phyloP scores from a whole-genome alignment of 768 basidiomycete species.

The Termitomyces titanicus region DNA sequence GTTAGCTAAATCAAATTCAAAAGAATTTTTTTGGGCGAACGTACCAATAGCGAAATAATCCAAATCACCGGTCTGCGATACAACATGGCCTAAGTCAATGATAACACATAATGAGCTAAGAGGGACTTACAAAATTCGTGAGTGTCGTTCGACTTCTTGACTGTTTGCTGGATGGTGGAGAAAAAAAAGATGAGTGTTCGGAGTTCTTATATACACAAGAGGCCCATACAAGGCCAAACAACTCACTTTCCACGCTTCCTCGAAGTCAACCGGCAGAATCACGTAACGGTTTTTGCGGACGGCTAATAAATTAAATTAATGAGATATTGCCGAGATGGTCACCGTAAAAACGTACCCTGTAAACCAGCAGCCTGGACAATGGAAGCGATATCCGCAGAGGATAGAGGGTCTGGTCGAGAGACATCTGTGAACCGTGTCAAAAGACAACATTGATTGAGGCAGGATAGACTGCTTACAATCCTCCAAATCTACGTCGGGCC shows the following conservation, averaged over 20 bases:
- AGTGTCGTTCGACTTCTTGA: slow-evolving; percentile 95
- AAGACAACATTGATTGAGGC: not conserved
- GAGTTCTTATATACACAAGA: slow-evolving; percentile 18
- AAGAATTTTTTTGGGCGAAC: not conserved
- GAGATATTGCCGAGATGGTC: not conserved
- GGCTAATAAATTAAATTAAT: slow-evolving; percentile 43
- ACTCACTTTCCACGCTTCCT: slow-evolving; percentile 98
- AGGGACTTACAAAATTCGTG: slow-evolving; percentile 86
- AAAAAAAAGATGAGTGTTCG: slow-evolving; percentile 27
- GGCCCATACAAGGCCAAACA: slow-evolving; percentile 51
- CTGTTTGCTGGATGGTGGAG: slow-evolving; percentile 71
- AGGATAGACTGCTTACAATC: slow-evolving; percentile 68
- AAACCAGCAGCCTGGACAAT: slow-evolving; percentile 97
- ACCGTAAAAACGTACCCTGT: slow-evolving; percentile 59
- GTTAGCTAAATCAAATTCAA: not conserved
- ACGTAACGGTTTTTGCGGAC: slow-evolving; percentile 98
- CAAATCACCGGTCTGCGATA: slow-evolving; percentile 35
- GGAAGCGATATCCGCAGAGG: slow-evolving; percentile 92
- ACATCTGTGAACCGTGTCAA: slow-evolving; percentile 59
- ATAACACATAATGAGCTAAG: not conserved
- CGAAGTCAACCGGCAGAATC: slow-evolving; percentile 95
- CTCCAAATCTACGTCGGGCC: slow-evolving; percentile 96
- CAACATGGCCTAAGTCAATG: not conserved
- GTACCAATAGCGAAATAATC: slow-evolving; percentile 19
- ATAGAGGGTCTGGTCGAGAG: slow-evolving; percentile 92